A percentile compares a stretch with the other conserved stretches of the same genome.
These are phyloP conservation scores for Fusarium paranaense DNA, from an alignment of 2,329 filamentous ascomycete species.

Conservation along the genomic window DNA sequence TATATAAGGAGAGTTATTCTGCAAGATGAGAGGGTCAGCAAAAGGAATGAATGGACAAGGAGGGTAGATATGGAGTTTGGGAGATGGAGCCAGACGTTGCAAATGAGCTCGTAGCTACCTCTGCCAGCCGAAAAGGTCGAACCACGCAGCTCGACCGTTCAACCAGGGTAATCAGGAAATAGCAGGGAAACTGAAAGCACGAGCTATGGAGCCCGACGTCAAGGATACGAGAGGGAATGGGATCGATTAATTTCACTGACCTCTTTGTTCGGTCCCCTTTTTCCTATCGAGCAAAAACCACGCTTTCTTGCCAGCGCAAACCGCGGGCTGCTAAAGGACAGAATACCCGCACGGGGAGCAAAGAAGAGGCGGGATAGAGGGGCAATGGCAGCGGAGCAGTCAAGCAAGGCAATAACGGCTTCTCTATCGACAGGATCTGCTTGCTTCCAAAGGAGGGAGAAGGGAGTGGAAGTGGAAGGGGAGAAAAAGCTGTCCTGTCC, in stretches of 20 bases:
- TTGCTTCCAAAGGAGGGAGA: constrained; percentile 28
- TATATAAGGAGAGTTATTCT: constrained; percentile 29
- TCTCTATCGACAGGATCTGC: constrained; percentile 23
- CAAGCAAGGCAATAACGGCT: constrained; percentile 20
- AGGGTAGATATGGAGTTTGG: not conserved
- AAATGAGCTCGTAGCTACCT: constrained; percentile 3
- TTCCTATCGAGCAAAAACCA: constrained; percentile 33
- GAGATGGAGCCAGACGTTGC: constrained; percentile 14
- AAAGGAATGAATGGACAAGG: not conserved
- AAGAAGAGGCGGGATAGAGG: constrained; percentile 25
- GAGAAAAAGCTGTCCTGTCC: constrained; percentile 26
- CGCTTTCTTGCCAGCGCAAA: constrained; percentile 23
- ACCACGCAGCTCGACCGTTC: constrained; percentile 22
- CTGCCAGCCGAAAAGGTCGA: constrained; percentile 8
- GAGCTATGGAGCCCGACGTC: constrained; percentile 10
- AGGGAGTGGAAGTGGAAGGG: constrained; percentile 16
- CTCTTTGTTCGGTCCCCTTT: constrained; percentile 27
- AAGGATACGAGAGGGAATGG: constrained; percentile 24
- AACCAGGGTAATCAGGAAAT: constrained; percentile 13
- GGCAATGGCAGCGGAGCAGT: constrained; percentile 26
- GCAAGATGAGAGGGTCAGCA: constrained; percentile 11
- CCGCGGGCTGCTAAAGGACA: constrained; percentile 3
- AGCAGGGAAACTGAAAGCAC: constrained; percentile 5
- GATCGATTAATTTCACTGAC: constrained; percentile 34
- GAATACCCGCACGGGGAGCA: constrained; percentile 4